Conservation (phyloP, 495 filamentous ascomycete genomes). For the Thozetella sp. region DNA sequence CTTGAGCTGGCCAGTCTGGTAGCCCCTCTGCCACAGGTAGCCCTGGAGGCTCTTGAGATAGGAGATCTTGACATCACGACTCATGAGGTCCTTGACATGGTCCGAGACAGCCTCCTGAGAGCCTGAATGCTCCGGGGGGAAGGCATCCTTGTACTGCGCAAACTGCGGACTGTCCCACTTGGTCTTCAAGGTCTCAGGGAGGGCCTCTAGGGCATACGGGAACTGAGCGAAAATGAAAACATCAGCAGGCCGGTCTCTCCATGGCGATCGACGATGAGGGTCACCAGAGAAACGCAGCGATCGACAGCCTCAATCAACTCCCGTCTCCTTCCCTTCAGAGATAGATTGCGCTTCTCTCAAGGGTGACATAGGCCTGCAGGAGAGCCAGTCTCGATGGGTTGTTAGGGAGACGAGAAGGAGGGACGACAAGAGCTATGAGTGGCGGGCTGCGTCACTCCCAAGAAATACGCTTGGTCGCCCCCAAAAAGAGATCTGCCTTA, state of each 20-base stretch:
- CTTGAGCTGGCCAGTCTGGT: slow-evolving; percentile 57
- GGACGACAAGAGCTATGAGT: background rate
- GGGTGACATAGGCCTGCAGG: slow-evolving; percentile 8
- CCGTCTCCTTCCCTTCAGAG: background rate
- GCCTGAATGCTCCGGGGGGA: slow-evolving; percentile 58
- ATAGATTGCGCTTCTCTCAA: background rate
- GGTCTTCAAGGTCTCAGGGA: slow-evolving; percentile 55
- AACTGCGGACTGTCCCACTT: slow-evolving; percentile 63
- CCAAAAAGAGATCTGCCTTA: slow-evolving; percentile 39
- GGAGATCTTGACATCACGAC: slow-evolving; percentile 64
- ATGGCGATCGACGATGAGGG: slow-evolving; percentile 2
- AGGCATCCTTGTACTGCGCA: slow-evolving; percentile 59
- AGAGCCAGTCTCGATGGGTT: background rate
- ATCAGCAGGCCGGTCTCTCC: background rate
- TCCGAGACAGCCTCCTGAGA: slow-evolving; percentile 50
- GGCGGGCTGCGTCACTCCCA: background rate
- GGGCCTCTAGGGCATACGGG: slow-evolving; percentile 65
- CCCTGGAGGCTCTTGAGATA: slow-evolving; percentile 76
- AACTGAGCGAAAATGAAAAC: slow-evolving; percentile 49
- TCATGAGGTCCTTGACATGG: slow-evolving; percentile 65
- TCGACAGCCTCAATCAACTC: background rate
- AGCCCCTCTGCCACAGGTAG: slow-evolving; percentile 70
- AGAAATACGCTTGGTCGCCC: background rate
- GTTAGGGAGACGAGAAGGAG: background rate
- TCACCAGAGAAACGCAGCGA: background rate